phyloP scores from a whole-genome alignment of 176 grass and related monocot genomes.

The Stipa capillata region DNA sequence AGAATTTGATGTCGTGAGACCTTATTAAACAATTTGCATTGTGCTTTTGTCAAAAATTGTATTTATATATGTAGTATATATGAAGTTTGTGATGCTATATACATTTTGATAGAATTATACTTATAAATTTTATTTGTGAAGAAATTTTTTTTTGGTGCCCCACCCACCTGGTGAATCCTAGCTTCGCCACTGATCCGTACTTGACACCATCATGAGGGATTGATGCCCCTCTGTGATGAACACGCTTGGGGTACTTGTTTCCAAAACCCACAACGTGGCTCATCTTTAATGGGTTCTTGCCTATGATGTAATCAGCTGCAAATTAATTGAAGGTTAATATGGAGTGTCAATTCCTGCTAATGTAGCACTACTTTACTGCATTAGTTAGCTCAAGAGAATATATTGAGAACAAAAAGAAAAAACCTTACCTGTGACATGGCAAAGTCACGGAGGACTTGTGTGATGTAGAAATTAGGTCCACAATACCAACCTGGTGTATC shows the following conservation, averaged over 20 bases:
- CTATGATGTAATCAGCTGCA: slow-evolving; percentile 75
- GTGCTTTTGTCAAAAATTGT: too few species aligned
- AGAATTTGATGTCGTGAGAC: too few species aligned
- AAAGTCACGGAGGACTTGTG: slow-evolving; percentile 66
- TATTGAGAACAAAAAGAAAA: neutral
- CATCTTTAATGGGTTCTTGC: slow-evolving; percentile 71
- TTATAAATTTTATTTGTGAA: too few species aligned
- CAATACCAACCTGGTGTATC: too few species aligned
- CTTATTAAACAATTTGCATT: too few species aligned
- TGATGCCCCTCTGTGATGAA: slow-evolving; percentile 72
- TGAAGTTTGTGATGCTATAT: too few species aligned
- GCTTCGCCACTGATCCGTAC: too few species aligned
- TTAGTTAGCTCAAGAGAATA: neutral
- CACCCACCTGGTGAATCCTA: too few species aligned
- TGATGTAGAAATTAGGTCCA: slow-evolving; percentile 79
- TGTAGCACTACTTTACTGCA: neutral
- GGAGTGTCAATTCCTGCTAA: neutral
- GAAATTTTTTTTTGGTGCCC: too few species aligned
- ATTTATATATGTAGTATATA: too few species aligned
- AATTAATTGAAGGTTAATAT: slow-evolving; percentile 19
- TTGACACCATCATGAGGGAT: slow-evolving; percentile 78
- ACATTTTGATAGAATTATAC: too few species aligned
- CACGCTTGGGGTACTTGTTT: too few species aligned
- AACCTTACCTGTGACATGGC: slow-evolving; percentile 50
- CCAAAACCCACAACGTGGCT: slow-evolving; percentile 69